Base-by-base conservation (phyloP, 177 flowering plant genomes). In the Vitis hybrid region DNA sequence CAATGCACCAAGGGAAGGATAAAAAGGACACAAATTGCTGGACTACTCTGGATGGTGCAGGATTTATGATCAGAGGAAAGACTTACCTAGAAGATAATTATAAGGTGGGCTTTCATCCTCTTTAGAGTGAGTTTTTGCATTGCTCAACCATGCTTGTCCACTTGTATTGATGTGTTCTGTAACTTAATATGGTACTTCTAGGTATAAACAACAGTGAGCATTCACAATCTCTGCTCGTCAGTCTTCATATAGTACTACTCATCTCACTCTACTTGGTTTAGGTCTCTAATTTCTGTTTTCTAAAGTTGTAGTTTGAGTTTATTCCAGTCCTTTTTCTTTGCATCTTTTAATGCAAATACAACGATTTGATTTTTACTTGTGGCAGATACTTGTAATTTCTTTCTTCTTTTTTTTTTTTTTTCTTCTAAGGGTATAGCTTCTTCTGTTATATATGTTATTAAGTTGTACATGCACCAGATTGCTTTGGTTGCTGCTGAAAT, bases 51-150 rank as follows among this genome's bases (percentile, higher is more conserved):
- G 79, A 84, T 77, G 97, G 99, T 4, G 65, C 72, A 13, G 93
- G 89, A 65, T 95, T 93, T 82, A 90, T 82, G 97, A 87, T 95
- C 19, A 83, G 99, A 71, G 98, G 98, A 62, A 90, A 90, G 80
- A 89, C 88, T 60, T 95, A 93, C 79, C 76, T 95, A 61, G 86
- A 83, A 71, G 99, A 95, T 68, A 80, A 73, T 73, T 67, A 83
- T 5, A 95, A 95, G 97, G 99, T 91, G 68, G 64, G 70, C 52
- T 21, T 61, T 65, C 11, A 19, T 51, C 54, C 48, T 12, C 45
- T 65, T 52, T 34, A 51, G 59, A n/a, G n/a, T 64, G 15, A 26
- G 50, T 57, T 19, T 17, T 2, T 50, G 49, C 48, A 23, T 56
- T 62, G 48, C 52, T 13, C 7, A 45, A 50, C 56, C 18, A 6